Evolutionary conservation across 2,329 filamentous ascomycete genomes (phyloP), one percentile per base, ranked within the genome.

Genomic region (Fonsecaea nubica): DNA sequence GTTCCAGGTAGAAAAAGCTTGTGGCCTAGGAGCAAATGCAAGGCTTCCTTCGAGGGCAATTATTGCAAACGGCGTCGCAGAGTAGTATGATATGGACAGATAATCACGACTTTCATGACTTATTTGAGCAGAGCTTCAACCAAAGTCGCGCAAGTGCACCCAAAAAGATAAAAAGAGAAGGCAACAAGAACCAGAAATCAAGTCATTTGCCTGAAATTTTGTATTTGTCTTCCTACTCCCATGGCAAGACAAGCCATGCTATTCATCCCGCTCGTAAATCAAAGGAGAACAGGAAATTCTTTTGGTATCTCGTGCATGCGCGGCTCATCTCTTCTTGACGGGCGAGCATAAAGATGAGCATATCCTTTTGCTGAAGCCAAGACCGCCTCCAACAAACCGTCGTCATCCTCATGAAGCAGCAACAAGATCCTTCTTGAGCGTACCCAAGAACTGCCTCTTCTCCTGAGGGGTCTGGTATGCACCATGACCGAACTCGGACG

Each of bases 401-500:
- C 9, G 15, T 25, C 45, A 18, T 21, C n/a, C 75, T 81, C 86
- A 88, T 76, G 83, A 79, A 77, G 81, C 77, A 77, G 83, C 78
- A 77, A 83, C 81, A 75, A 91, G 83, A 78, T 99, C 95, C 92
- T 98, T 99, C 93, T 99, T 99, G 92, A 99, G 92, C 67, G 93
- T 96, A 86, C 95, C 95, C 85, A 97, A 83, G 88, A 92, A 95
- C 82, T 92, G 89, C 86, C 91, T 92, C 93, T 99, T 99, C 91
- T 99, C 95, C 80, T 92, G 91, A 75, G 90, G 86, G 73, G 95
- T 99, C 88, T 99, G 95, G 92, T 96, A 99, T 79, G 93, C 94
- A 89, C 95, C 95, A 87, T 99, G 95, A 84, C 95, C 95, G 84
- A 99, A 99, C 89, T 99, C 96, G 86, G 93, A 97, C 71, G 93